phyloP scores from a whole-genome alignment of 2,329 filamentous ascomycete species.

The Aschersonia sp. region DNA sequence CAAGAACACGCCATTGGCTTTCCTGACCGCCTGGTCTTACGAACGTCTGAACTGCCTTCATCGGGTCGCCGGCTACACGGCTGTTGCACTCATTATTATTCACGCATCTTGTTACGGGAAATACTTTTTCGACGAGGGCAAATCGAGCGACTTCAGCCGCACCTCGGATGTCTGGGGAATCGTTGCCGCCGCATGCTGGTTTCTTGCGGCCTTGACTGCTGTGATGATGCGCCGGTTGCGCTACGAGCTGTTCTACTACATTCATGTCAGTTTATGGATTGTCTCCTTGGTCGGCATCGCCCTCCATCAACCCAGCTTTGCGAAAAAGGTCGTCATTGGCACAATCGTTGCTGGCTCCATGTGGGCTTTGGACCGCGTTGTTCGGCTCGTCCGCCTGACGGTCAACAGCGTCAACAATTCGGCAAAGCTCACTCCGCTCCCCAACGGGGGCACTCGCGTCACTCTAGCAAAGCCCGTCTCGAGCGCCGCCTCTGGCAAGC shows the following conservation, averaged over 20 bases:
- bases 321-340: slow-evolving; percentile 25
- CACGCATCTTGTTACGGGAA: slow-evolving; percentile 29
- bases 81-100: slow-evolving; percentile 28
- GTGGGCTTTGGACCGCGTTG: slow-evolving; percentile 35
- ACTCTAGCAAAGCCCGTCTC: slow-evolving; percentile 33
- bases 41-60: slow-evolving; percentile 45
- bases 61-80: slow-evolving; percentile 34
- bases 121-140: slow-evolving; percentile 19
- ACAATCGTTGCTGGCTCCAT: slow-evolving; percentile 27
- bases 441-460: slow-evolving; percentile 40
- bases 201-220: slow-evolving; percentile 28
- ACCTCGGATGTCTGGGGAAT: slow-evolving; percentile 31
- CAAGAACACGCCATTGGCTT: slow-evolving; percentile 43
- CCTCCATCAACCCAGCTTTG: slow-evolving; percentile 35
- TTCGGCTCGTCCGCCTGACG: slow-evolving; percentile 29
- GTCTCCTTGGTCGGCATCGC: slow-evolving; percentile 30
- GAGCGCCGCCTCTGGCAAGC: slow-evolving; percentile 36
- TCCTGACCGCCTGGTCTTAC: slow-evolving; percentile 39
- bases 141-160: slow-evolving; percentile 17
- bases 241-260: slow-evolving; percentile 42
- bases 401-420: slow-evolving; percentile 33
- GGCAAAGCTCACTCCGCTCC: slow-evolving; percentile 37
- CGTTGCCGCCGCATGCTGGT: slow-evolving; percentile 28
- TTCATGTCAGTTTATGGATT: slow-evolving; percentile 35
- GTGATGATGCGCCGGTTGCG: slow-evolving; percentile 27